Evolutionary conservation across 2,329 filamentous ascomycete genomes (phyloP).

Genomic region (Lasiodiplodia sp.): DNA sequence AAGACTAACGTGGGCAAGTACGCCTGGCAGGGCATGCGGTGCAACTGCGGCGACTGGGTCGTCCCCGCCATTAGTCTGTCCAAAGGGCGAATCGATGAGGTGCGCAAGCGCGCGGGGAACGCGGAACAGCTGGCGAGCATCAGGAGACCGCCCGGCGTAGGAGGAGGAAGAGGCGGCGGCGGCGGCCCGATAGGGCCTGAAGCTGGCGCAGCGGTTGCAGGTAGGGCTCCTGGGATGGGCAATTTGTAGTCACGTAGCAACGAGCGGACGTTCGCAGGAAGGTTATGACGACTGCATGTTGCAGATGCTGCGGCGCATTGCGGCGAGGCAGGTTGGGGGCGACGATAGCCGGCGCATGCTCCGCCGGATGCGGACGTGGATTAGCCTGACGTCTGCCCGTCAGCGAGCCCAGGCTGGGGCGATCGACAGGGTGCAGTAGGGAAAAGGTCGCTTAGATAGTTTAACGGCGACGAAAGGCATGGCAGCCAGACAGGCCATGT

Average conservation of each 20-base stretch:
- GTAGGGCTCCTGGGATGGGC: slow-evolving; percentile 25
- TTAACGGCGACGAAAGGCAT: slow-evolving; percentile 14
- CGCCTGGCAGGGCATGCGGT: slow-evolving; percentile 94
- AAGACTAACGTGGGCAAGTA: slow-evolving; percentile 87
- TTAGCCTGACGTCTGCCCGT: slow-evolving; percentile 13
- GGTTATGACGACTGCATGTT: slow-evolving; percentile 7
- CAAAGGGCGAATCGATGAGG: slow-evolving; percentile 81
- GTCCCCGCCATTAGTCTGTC: slow-evolving; percentile 89
- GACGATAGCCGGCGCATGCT: slow-evolving; percentile 21
- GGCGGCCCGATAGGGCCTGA: slow-evolving; percentile 2
- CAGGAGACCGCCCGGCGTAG: slow-evolving; percentile 25
- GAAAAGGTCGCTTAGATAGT: slow-evolving; percentile 19
- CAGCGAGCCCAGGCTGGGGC: background rate
- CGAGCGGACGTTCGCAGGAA: slow-evolving; percentile 10
- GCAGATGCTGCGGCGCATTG: background rate
- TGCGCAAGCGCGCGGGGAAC: slow-evolving; percentile 36
- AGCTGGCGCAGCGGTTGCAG: background rate
- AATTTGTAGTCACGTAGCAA: slow-evolving; percentile 17
- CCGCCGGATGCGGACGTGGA: slow-evolving; percentile 17
- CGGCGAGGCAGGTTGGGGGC: slow-evolving; percentile 13
- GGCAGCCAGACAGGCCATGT: slow-evolving; percentile 19
- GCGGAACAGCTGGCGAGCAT: slow-evolving; percentile 24
- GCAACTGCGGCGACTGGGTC: slow-evolving; percentile 89
- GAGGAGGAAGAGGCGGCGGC: slow-evolving; percentile 1
- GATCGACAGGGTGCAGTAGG: slow-evolving; percentile 11